Evolutionary conservation across 2,329 filamentous ascomycete species (phyloP).

Genomic region (Xylariaceae sp.): DNA sequence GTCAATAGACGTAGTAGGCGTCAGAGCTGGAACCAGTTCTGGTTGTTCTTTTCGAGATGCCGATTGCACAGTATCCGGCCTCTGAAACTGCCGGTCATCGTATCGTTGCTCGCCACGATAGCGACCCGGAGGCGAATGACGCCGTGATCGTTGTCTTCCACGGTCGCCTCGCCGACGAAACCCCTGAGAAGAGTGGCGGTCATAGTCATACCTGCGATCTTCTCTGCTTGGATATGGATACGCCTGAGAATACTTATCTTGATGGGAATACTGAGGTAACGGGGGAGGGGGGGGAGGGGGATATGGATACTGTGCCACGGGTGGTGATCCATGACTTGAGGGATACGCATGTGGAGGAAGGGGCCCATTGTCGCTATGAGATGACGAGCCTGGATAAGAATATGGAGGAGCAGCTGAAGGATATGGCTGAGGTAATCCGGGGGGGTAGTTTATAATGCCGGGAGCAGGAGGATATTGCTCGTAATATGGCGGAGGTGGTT

Average conservation of each 20-base stretch:
- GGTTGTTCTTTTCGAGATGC: neutral
- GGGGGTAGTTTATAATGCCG: constrained; percentile 9
- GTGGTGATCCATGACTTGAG: constrained; percentile 16
- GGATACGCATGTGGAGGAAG: constrained; percentile 14
- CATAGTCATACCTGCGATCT: constrained; percentile 3
- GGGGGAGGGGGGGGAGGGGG: constrained; percentile 15
- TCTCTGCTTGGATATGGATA: constrained; percentile 8
- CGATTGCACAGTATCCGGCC: constrained; percentile 6
- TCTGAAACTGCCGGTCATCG: constrained; percentile 4
- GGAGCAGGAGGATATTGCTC: constrained; percentile 14
- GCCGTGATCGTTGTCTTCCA: constrained; percentile 6
- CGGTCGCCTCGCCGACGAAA: constrained; percentile 7
- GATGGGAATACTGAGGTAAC: constrained; percentile 6
- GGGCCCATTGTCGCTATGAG: constrained; percentile 9
- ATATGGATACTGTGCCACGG: constrained; percentile 9
- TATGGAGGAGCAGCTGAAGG: constrained; percentile 6
- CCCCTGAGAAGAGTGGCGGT: constrained; percentile 7
- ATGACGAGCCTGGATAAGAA: constrained; percentile 2
- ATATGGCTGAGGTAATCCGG: constrained; percentile 10
- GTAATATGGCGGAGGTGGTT: constrained; percentile 5
- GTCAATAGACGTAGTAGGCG: neutral
- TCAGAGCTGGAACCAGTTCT: neutral
- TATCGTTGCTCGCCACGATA: constrained; percentile 11
- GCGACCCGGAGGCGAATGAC: constrained; percentile 10
- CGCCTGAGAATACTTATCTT: constrained; percentile 8